Conservation (phyloP, 805 yeast genomes). For the Candida manassasensis region DNA sequence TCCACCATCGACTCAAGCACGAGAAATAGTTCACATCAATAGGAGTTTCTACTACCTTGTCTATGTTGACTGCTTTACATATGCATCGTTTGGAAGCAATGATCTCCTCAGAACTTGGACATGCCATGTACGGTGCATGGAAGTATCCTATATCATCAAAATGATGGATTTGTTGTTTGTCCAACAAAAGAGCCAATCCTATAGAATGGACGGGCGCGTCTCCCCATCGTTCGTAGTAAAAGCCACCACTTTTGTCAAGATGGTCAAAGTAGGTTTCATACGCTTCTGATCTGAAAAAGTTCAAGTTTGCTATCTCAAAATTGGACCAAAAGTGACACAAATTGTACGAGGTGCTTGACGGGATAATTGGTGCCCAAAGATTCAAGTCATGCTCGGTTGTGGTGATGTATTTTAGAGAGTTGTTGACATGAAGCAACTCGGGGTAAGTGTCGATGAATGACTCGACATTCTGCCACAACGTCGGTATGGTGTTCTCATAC, state of each 20-base stretch:
- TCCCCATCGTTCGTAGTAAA: conserved; percentile 60
- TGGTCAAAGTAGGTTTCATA: conserved; percentile 43
- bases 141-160: conserved; percentile 43
- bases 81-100: conserved; percentile 33
- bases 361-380: conserved; percentile 10
- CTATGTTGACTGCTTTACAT: conserved; percentile 21
- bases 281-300: conserved; percentile 44
- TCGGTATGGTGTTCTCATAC: conserved; percentile 47
- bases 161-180: conserved; percentile 35
- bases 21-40: conserved; percentile 50
- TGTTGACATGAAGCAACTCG: conserved; percentile 42
- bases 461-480: conserved; percentile 47
- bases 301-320: conserved; percentile 52
- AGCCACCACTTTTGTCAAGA: conserved; percentile 47
- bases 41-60: conserved; percentile 18
- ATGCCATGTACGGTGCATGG: conserved; percentile 39
- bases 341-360: conserved; percentile 37
- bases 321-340: conserved; percentile 66
- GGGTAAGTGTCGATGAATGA: conserved; percentile 43
- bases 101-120: conserved; percentile 34
- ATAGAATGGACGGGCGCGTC: conserved; percentile 47
- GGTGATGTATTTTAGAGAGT: conserved; percentile 45
- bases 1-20: conserved; percentile 77
- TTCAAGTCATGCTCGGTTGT: conserved; percentile 33
- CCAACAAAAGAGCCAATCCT: conserved; percentile 30